Conservation (phyloP, 306 rosid genomes). For the Quercus bicolor region DNA sequence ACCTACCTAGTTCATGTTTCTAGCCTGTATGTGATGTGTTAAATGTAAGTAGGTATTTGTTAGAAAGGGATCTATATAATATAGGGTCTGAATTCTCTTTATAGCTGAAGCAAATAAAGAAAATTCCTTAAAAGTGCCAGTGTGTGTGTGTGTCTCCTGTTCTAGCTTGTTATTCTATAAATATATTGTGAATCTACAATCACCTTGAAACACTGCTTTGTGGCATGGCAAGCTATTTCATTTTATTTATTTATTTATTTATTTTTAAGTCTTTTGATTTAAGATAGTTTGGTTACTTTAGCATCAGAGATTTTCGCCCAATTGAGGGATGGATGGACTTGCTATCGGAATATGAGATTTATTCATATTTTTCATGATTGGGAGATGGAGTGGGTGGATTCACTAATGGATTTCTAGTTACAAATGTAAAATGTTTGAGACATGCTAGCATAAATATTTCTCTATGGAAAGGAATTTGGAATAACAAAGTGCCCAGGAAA, state of each 20-base stretch:
- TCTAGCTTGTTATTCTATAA: not conserved
- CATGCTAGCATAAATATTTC: no score
- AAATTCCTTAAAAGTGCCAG: not conserved
- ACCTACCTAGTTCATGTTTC: not conserved
- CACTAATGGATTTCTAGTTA: no score
- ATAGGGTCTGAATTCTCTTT: not conserved
- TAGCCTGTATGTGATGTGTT: not conserved
- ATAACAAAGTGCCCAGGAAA: no score
- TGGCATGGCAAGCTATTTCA: not conserved
- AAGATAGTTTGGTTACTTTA: no score
- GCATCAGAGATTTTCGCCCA: no score
- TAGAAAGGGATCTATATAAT: not conserved
- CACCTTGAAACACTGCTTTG: not conserved
- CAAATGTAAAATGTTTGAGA: no score
- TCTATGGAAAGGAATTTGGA: no score
- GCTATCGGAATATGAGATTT: no score
- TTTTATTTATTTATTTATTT: not conserved
- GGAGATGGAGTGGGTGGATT: no score
- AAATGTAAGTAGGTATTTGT: not conserved
- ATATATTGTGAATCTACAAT: not conserved
- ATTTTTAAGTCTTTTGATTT: no score
- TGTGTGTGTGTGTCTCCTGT: not conserved
- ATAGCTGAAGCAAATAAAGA: not conserved
- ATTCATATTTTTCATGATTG: no score
- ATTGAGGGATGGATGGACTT: no score